Percentiles rank a stretch among this genome's conserved stretches.
Evolutionary conservation across 208 protist genomes (phyloP).

Genomic region (Angomonas ambiguus): DNA sequence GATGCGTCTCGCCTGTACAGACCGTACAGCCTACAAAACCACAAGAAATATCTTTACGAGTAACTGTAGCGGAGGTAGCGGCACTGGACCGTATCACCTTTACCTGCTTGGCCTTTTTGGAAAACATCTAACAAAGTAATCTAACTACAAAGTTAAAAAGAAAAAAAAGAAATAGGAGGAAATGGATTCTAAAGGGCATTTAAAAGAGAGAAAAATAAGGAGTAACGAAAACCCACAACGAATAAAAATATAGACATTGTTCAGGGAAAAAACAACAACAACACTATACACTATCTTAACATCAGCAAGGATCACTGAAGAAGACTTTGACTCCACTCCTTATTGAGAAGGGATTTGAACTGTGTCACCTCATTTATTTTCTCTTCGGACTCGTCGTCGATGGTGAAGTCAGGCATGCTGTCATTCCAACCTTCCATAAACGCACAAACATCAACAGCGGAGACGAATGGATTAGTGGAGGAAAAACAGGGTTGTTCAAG

Average conservation of each 20-base stretch:
- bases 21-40: constrained; percentile 52
- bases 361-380: background rate
- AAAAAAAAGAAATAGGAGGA: constrained; percentile 6
- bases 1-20: constrained; percentile 24
- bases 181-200: background rate
- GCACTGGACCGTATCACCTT: constrained; percentile 30
- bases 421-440: constrained; percentile 6
- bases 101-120: constrained; percentile 58
- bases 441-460: background rate
- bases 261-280: background rate
- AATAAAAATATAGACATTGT: too few relatives aligned
- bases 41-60: constrained; percentile 81
- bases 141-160: constrained; percentile 6
- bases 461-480: background rate
- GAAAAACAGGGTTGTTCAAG: background rate
- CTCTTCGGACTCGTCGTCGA: background rate
- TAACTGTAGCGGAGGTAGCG: constrained; percentile 21
- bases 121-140: constrained; percentile 48
- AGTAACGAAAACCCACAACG: constrained; percentile 9
- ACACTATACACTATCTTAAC: background rate
- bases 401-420: background rate
- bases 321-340: constrained; percentile 1
- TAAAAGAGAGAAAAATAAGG: constrained; percentile 13
- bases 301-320: background rate
- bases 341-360: background rate